Percentiles rank a stretch among this genome's conserved stretches.
phyloP scores from a whole-genome alignment of 2,329 filamentous ascomycete species.

The Dendrostoma leiphaemia region DNA sequence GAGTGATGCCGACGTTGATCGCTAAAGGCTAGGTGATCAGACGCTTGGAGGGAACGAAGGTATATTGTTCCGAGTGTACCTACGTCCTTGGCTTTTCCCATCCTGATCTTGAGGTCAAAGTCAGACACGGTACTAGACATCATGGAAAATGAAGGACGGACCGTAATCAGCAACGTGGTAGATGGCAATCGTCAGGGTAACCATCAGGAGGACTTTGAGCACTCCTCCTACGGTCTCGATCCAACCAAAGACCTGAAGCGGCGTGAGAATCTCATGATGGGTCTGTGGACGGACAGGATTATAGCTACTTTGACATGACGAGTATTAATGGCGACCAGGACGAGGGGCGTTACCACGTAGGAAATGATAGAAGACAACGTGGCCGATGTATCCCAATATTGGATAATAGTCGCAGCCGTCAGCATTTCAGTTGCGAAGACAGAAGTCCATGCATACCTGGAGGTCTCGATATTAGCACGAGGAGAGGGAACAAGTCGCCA shows the following conservation, averaged over 20 bases:
- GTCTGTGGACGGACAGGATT: too few relatives aligned
- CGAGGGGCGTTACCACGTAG: neutral
- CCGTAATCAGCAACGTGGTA: constrained; percentile 17
- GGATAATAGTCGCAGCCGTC: constrained; percentile 8
- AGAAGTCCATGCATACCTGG: constrained; percentile 13
- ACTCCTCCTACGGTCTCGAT: constrained; percentile 23
- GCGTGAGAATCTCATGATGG: neutral
- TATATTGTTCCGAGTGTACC: neutral
- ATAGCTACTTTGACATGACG: constrained; percentile 10
- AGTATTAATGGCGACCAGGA: constrained; percentile 16
- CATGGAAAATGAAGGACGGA: neutral
- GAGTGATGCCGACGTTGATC: neutral
- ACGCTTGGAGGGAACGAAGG: neutral
- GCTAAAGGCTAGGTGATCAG: neutral
- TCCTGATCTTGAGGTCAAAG: neutral
- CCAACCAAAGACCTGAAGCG: constrained; percentile 23
- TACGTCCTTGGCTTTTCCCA: neutral
- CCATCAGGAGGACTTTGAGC: constrained; percentile 20
- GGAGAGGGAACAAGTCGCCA: neutral
- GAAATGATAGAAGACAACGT: constrained; percentile 13
- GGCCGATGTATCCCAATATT: constrained; percentile 8
- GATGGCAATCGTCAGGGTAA: constrained; percentile 18
- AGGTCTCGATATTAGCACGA: neutral
- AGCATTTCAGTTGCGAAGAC: constrained; percentile 18
- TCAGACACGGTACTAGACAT: neutral